Evolutionary conservation across 257 asterid species (phyloP).

Genomic region (Solanum stenotomum): DNA sequence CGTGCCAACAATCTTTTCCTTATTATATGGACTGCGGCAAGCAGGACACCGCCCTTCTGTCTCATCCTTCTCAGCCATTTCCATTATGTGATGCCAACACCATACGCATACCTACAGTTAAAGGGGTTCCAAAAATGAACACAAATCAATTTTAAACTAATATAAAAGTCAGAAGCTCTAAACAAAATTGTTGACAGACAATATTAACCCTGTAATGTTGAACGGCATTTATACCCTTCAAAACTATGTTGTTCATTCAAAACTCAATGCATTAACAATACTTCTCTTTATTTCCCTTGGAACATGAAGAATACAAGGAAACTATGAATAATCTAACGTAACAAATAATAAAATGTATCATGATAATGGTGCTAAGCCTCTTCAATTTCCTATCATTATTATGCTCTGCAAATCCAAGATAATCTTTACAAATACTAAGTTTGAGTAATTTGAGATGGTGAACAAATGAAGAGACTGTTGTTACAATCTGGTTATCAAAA

Average conservation of each 20-base stretch:
- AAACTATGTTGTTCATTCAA: background rate
- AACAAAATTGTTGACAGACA: background rate
- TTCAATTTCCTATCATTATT: background rate
- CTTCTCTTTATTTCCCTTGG: background rate
- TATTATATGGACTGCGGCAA: constrained; percentile 90
- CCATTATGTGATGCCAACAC: constrained; percentile 99
- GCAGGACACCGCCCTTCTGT: constrained; percentile 98
- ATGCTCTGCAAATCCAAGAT: background rate
- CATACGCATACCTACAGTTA: constrained; percentile 75
- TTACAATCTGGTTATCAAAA: background rate
- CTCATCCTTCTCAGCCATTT: constrained; percentile 96
- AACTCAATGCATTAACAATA: background rate
- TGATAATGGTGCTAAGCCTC: background rate
- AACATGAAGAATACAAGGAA: background rate
- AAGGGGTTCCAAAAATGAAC: background rate
- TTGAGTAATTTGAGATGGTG: background rate
- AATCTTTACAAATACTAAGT: background rate
- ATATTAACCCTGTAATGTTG: background rate
- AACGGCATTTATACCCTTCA: background rate
- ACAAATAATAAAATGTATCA: background rate
- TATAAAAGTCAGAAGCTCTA: background rate
- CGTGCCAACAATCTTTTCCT: constrained; percentile 88
- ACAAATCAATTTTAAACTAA: background rate
- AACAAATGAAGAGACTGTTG: background rate
- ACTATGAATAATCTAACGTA: background rate